Base-by-base conservation (phyloP, 306 rosid genomes). In the Fragaria nilgerrensis region DNA sequence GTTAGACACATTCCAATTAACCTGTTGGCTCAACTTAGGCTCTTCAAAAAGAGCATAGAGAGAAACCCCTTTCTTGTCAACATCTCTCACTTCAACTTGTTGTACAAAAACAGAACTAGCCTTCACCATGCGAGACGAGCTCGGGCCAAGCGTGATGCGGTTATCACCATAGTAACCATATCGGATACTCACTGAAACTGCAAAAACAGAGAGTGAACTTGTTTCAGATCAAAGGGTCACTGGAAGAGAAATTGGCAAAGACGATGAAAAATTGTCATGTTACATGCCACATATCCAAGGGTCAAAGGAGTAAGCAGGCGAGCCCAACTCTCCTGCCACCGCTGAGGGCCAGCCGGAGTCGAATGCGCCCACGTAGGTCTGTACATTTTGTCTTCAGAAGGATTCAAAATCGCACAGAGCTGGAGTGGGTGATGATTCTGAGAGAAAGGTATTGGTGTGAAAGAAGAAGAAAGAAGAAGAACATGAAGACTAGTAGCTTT, bases 211-310 rank as follows among this genome's bases (percentile, higher is more conserved):
- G 66, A 22, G 36, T 1, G 66, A 58, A 27, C 48, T 56, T 69
- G 84, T 43, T 56, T 86, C 19, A 89, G 89, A 82, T 67, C 55
- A 32, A 75, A 61, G 56, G 72, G 73, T 59, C 3, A 63, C 25
- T 5, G 7, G 17, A 29, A 80, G 36, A 22, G 64, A 72, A 62
- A 63, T 25, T 3, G 20, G 11, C 5, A 75, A 17, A 74, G 29
- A 77, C 72, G 75, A 85, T 79, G 85, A 77, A 83, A 88, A 82
- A 83, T 79, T 82, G 5, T 17, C 20, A 19, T 74, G 27, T 75
- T 75, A 87, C 97, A 87, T 90, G 96, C 97, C 97, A 84, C 88
- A 89, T 49, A 89, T 80, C 90, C 93, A 93, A 90, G 72, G 43
- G 92, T 75, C 12, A 89, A 67, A 25, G 87, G 82, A 77, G 82